Base-by-base conservation (phyloP, 371 early-diverging fungal genomes). In the Encephalitozoon cuniculi region DNA sequence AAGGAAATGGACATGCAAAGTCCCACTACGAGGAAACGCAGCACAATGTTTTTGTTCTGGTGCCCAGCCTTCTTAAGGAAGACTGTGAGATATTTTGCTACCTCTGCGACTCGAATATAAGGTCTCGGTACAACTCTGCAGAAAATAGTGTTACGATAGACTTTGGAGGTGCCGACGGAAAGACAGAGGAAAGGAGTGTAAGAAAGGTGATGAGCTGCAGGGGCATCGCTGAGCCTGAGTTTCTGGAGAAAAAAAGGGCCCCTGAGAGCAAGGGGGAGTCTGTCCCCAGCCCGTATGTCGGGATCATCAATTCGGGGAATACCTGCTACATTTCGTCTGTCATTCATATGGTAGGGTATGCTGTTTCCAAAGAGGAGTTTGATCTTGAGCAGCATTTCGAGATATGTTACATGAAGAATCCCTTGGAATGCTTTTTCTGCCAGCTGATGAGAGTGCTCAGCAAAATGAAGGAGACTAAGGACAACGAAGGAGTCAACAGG, bases 1-100 rank as follows among this genome's bases (percentile, higher is more conserved):
- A 94, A n/a, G 99, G 99, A n/a, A 96, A 97, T 83, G 92, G 94
- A 30, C 99, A 98, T 84, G 95, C 90, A 1, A 77, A 92, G 53
- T 87, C 86, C 0, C 99, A 98, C 86, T 94, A 86, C 81, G 88
- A 91, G 51, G 71, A 84, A 12, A 91, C 91, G 0, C 89, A 88
- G 0, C 97, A 97, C 81, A 87, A 87, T 8, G 89, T 93, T 0
- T 88, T 90, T 53, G 89, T 90, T 49, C 52, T 74, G 25, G 40
- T 78, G 18, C 44, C 75, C 5, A 76, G 71, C 55, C 64, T 84
- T 51, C 54, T 66, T 11, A 54, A 26, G 3, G 65, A 68, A 49
- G 70, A 65, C 28, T 40, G 51, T 5, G 79, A 80, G 23, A 64
- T 71, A 2, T 84, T 68, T 59, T 84, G 84, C 52, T 84, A 84